Base-by-base conservation (phyloP, 2,329 filamentous ascomycete species). In the Cladosporium oxysporum region DNA sequence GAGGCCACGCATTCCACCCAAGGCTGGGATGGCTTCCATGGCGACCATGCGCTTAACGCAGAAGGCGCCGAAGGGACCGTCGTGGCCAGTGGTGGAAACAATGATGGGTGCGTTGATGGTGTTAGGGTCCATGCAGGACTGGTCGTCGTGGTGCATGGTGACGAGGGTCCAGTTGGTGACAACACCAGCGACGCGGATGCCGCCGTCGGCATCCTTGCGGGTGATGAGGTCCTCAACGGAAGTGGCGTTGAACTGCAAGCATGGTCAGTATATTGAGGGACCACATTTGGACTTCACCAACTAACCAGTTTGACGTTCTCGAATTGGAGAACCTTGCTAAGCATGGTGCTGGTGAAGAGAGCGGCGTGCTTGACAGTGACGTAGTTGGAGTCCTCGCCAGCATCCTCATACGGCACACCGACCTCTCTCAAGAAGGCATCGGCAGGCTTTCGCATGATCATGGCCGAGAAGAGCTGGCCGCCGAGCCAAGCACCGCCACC, bases 151-250 rank as follows among this genome's bases (percentile, higher is more conserved):
- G 68, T 78, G 76, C 76, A 78, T 91, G 52, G 89, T 87, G 58
- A 97, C 93, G 29, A 97, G 85, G 1, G 93, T 97, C 93, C 93
- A 97, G 85, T 97, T 97, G 74, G 92, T 96, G 64, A 97, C 93
- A 1, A 97, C 93, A 73, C 93, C 93, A 10, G 92, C 91, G 70
- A 97, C 89, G 69, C 91, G 88, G 52, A 96, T 80, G 61, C 29
- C 35, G 23, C 83, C 81, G 29, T 73, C 66, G 47, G 79, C 81
- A 57, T 81, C 79, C 14, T 87, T 87, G 53, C 93, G 91, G 23
- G 93, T 97, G 80, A 97, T 94, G 69, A 97, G 83, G 75, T 97
- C 93, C 81, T 97, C 93, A 52, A 97, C 93, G 23, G 90, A 86
- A 41, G 93, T 97, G 44, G 93, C 93, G 77, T 97, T 97, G 88